Base-by-base conservation (phyloP, 108 stramenopile genomes). In the Ochromonas danica region DNA sequence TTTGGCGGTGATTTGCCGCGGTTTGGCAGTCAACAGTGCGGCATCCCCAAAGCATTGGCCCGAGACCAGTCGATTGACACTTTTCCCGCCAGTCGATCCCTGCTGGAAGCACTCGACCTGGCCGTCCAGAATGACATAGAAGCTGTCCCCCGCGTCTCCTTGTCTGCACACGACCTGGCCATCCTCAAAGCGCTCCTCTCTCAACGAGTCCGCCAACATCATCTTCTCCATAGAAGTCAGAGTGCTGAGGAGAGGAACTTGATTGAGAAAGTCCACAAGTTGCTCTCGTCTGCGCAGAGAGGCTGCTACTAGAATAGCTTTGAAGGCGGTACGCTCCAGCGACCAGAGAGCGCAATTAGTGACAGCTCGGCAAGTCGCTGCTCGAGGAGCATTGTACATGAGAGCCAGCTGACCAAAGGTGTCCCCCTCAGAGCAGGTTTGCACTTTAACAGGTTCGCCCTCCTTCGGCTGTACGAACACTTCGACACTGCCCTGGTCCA, bases 1-100 rank as follows among this genome's bases (percentile, higher is more conserved):
- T 31, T 81, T 89, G 0, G 91, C 89, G 31, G 91, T 91, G n/a
- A 90, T 90, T 79, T 91, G 90, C 38, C 91, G 75, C 1, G 87
- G 78, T 43, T 91, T 89, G 61, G 62, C 71, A 0, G 86, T 87
- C 6, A 91, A 70, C 17, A 91, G 85, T 30, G 91, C 90, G 51
- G 90, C 88, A 85, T 81, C 41, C 1, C 79, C 75, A 35, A 85
- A 83, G 33, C 61, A 40, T 27, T 81, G 31, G 17, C 61, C 77
- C 51, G 51, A 57, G 51, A 10, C 22, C 22, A 57, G 51, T 17
- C 10, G 10, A 57, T 10, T 22, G 22, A 57, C 51, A 10, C 10
- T 57, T 22, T 57, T 57, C 22, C 22, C 51, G 22, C 51, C 51
- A 17, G 17, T 22, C 51, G 10, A 10, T 10, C 17, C 22, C 22